These are phyloP conservation scores for Stenocarpella maydis DNA, from an alignment of 2,329 filamentous ascomycete genomes.

Conservation along the genomic window DNA sequence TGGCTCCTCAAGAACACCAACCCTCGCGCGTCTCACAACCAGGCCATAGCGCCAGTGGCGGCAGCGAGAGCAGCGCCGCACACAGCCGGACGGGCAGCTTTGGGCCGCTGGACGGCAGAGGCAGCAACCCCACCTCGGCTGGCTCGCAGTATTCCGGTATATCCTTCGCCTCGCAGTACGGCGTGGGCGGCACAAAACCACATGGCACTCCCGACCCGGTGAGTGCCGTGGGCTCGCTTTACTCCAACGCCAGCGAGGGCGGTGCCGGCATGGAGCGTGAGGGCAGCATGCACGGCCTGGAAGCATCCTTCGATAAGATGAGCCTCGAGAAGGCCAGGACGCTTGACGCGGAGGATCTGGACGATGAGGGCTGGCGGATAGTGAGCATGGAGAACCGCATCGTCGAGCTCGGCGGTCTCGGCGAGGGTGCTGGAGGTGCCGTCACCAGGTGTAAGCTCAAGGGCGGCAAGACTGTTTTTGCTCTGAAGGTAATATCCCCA, in stretches of 20 bases:
- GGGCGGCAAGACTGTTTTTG: slow-evolving; percentile 93
- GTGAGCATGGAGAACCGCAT: slow-evolving; percentile 90
- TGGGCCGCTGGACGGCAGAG: slow-evolving; percentile 76
- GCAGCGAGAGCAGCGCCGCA: slow-evolving; percentile 80
- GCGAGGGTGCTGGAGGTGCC: slow-evolving; percentile 94
- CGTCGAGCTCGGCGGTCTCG: slow-evolving; percentile 85
- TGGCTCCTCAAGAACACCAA: slow-evolving; percentile 73
- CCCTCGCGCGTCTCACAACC: slow-evolving; percentile 61
- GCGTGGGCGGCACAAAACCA: slow-evolving; percentile 70
- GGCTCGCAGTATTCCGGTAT: slow-evolving; percentile 87
- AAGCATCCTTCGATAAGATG: slow-evolving; percentile 78
- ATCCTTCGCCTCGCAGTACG: slow-evolving; percentile 79
- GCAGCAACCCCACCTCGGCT: slow-evolving; percentile 84
- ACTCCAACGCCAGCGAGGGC: slow-evolving; percentile 81
- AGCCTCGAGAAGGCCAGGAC: slow-evolving; percentile 83
- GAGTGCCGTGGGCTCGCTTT: slow-evolving; percentile 85
- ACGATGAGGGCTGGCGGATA: slow-evolving; percentile 94
- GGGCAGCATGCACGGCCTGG: slow-evolving; percentile 77
- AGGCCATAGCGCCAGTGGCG: slow-evolving; percentile 74
- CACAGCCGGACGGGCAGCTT: slow-evolving; percentile 88
- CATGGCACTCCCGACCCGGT: slow-evolving; percentile 82
- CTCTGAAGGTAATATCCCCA: slow-evolving; percentile 76
- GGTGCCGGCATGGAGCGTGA: slow-evolving; percentile 83
- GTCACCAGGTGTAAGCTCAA: slow-evolving; percentile 91
- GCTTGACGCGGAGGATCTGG: slow-evolving; percentile 91